Percentiles rank a stretch among this genome's conserved stretches.
These are phyloP conservation scores for Fusarium sp. DNA, from an alignment of 2,329 filamentous ascomycete genomes.

Conservation along the genomic window DNA sequence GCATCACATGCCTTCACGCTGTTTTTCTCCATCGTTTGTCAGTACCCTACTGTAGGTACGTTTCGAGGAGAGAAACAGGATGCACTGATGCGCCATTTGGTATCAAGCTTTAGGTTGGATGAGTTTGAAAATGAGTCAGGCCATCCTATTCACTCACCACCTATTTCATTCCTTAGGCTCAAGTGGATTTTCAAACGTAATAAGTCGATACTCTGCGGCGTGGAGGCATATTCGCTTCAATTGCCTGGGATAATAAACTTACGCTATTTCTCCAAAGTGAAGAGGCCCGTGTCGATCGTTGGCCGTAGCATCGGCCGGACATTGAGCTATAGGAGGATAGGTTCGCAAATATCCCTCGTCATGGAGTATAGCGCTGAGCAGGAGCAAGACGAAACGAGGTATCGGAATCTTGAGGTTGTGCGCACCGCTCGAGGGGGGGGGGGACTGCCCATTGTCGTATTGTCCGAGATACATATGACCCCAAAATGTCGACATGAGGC, in stretches of 20 bases:
- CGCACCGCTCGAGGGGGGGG: not conserved
- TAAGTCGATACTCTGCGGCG: constrained; percentile 18
- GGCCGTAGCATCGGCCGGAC: constrained; percentile 6
- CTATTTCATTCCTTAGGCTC: constrained; percentile 25
- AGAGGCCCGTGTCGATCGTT: constrained; percentile 1
- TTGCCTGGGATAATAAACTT: not conserved
- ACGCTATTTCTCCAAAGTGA: constrained; percentile 6
- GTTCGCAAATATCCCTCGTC: constrained; percentile 12
- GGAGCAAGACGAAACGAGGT: not conserved
- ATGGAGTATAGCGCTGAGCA: not conserved
- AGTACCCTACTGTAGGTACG: not conserved
- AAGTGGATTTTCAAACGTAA: constrained; percentile 37
- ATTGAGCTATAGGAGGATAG: constrained; percentile 11
- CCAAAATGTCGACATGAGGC: constrained; percentile 3
- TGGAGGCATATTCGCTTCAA: constrained; percentile 3
- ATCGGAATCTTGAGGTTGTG: not conserved
- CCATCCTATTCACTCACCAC: not conserved
- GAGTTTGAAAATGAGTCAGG: not conserved
- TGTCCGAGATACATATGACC: not conserved
- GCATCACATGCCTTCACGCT: not conserved
- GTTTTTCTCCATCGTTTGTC: not conserved
- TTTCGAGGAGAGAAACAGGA: not conserved
- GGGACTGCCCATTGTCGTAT: not conserved
- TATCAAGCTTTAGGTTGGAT: not conserved
- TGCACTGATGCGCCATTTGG: not conserved